Conservation (phyloP, 2,329 filamentous ascomycete species). For the Trichoderma semiorbis region DNA sequence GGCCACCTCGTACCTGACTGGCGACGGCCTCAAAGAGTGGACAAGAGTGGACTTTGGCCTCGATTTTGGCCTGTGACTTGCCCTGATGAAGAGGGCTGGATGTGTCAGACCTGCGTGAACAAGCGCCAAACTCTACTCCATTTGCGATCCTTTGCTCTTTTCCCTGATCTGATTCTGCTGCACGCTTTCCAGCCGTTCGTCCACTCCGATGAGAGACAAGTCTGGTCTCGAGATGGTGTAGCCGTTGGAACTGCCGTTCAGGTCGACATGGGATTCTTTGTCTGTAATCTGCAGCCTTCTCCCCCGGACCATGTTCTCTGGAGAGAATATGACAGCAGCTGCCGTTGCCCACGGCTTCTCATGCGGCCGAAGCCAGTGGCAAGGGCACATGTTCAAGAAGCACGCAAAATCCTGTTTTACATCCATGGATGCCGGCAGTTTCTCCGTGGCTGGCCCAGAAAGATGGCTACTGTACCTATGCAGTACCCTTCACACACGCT, state of each 20-base stretch:
- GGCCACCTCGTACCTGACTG: background rate
- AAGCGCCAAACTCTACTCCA: constrained; percentile 11
- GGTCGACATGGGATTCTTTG: background rate
- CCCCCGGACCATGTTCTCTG: background rate
- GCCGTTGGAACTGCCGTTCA: background rate
- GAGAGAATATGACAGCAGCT: background rate
- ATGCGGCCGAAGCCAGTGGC: background rate
- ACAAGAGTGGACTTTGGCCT: background rate
- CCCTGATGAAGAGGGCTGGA: constrained; percentile 2
- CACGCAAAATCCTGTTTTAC: background rate
- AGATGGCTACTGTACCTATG: background rate
- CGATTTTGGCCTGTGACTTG: background rate
- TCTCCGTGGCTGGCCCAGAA: background rate
- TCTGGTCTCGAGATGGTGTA: background rate
- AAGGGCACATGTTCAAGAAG: background rate
- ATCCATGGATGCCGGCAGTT: no score
- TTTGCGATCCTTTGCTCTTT: background rate
- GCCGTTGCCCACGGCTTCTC: background rate
- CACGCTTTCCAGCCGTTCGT: background rate
- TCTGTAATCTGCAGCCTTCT: background rate
- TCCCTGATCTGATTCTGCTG: background rate
- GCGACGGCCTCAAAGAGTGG: background rate
- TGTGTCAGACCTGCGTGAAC: constrained; percentile 11
- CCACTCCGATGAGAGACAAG: background rate
- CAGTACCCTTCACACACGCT: background rate